phyloP scores from a whole-genome alignment of 345 rosid species.

The Populus nigra region DNA sequence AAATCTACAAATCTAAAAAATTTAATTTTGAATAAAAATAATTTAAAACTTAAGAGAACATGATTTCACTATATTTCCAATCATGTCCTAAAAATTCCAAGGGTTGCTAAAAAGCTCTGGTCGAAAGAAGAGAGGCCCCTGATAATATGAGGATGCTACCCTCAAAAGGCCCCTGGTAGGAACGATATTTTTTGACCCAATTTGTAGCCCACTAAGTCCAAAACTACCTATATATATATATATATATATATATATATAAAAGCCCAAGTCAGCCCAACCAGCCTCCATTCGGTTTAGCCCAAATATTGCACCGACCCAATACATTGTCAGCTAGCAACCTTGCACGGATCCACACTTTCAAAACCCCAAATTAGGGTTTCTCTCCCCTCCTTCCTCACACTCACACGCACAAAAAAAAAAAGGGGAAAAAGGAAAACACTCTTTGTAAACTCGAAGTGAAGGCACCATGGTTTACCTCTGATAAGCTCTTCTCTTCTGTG shows the following conservation, averaged over 20 bases:
- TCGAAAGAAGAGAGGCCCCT: no score
- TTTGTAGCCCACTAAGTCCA: neutral
- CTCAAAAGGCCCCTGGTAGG: no score
- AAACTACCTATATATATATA: no score
- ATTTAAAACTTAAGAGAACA: no score
- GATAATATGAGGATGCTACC: no score
- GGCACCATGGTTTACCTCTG: conserved; percentile 11
- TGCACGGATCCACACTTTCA: neutral
- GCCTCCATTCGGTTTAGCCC: neutral
- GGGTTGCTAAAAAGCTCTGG: no score
- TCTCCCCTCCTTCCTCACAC: neutral
- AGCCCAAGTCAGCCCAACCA: neutral
- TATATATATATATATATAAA: neutral
- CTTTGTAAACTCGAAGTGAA: neutral
- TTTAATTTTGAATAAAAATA: no score
- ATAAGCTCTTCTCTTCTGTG: neutral
- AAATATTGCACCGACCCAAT: neutral
- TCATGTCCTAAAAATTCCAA: no score
- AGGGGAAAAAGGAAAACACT: neutral
- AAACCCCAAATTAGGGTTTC: conserved; percentile 9
- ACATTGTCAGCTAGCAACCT: neutral
- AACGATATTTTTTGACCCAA: no score
- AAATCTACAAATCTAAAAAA: no score
- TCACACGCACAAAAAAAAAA: neutral
- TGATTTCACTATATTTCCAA: no score